Percentiles rank a stretch among this genome's conserved stretches.
phyloP scores from a whole-genome alignment of 352 stramenopile genomes.

The Phytophthora tentaculata region DNA sequence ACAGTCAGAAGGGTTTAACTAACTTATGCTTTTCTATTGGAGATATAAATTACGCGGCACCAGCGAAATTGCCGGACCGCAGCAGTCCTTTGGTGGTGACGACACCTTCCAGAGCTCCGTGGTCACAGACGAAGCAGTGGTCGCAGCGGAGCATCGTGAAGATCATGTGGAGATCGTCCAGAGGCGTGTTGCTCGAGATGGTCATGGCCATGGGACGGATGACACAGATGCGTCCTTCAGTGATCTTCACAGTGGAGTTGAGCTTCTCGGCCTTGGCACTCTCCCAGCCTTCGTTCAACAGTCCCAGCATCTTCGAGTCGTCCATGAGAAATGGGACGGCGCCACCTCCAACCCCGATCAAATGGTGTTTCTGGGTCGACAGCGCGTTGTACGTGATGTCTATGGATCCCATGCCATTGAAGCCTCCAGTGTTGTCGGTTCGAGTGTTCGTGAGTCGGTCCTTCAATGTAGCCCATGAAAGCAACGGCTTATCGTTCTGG shows the following conservation, averaged over 20 bases:
- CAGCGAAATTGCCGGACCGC: slow-evolving; percentile 43
- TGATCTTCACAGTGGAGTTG: slow-evolving; percentile 70
- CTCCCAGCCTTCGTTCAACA: slow-evolving; percentile 80
- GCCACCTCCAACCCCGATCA: slow-evolving; percentile 18
- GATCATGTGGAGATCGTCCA: slow-evolving; percentile 91
- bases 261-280: slow-evolving; percentile 66
- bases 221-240: slow-evolving; percentile 57
- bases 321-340: slow-evolving; percentile 84
- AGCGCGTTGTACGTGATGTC: slow-evolving; percentile 77
- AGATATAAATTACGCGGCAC: slow-evolving; percentile 22
- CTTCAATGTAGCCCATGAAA: slow-evolving; percentile 72
- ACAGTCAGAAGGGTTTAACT: too few relatives aligned
- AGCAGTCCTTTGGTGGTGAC: slow-evolving; percentile 84
- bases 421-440: slow-evolving; percentile 50
- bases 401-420: slow-evolving; percentile 69
- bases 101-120: slow-evolving; percentile 82
- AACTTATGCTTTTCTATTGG: too few relatives aligned
- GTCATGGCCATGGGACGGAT: slow-evolving; percentile 85
- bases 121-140: slow-evolving; percentile 89
- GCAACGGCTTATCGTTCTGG: slow-evolving; percentile 28
- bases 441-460: slow-evolving; percentile 55
- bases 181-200: slow-evolving; percentile 77
- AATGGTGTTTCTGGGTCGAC: slow-evolving; percentile 32
- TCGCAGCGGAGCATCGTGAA: slow-evolving; percentile 92
- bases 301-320: slow-evolving; percentile 76